Evolutionary conservation across 805 yeast species (phyloP), one percentile per base, ranked within the genome.

Genomic region (Candida anglica): DNA sequence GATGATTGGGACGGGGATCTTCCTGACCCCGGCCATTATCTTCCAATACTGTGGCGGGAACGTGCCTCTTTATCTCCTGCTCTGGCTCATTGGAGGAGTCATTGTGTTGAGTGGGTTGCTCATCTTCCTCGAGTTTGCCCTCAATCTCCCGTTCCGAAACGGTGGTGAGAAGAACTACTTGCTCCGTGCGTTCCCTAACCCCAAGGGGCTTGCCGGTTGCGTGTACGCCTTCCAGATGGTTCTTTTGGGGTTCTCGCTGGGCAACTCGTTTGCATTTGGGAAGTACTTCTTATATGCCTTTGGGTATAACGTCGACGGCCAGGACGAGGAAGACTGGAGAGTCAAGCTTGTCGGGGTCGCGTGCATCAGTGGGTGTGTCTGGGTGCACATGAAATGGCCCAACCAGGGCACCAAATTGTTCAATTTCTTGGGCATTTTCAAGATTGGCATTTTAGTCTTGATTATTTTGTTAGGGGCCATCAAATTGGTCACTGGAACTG

Each of bases 241-340:
- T n/a, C 42, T 77, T 16, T 54, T 79, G 10, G 80, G 82, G 2
- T 75, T 77, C 48, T 73, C 81, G 36, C 72, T 82, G 5, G 80
- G 81, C 2, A 79, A 79, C 45, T 64, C 79, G 17, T 77, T 71
- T 47, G 84, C 84, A 0, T 77, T 79, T 53, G 86, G 86, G 3
- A 68, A 75, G 37, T 79, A 79, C 47, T 48, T 77, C 5, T 63
- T 75, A 40, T 65, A 43, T 38, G 63, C 69, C 3, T 34, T 56
- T 17, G 55, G 56, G 21, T 57, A 56, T 19, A 45, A 50, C 13
- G 48, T 48, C 4, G 46, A 46, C 8, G 43, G 42, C 6, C 48
- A 41, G 8, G 33, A 34, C 3, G 47, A 44, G 4, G 69, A 21
- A 38, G 29, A 48, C 40, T 38, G 63, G 57, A 36, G 52, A 33